Base-by-base conservation (phyloP, 768 basidiomycete species). In the Boletus rubropictus region DNA sequence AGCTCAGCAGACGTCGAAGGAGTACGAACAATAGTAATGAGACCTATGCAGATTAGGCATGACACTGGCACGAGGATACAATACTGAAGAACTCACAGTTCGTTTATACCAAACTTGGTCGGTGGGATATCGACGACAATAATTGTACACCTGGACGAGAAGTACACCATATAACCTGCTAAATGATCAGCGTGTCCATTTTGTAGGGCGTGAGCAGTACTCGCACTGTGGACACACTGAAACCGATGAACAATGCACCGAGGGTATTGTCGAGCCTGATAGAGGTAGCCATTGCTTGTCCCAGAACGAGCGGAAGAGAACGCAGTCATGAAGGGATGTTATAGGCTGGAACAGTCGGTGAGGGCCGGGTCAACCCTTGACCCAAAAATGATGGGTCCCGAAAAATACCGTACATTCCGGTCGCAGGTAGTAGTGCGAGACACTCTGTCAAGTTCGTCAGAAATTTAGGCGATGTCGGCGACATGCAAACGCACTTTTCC, bases 191-290 rank as follows among this genome's bases (percentile, higher is more conserved):
- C 9, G 2, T 7, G 9, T 22, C 5, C 9, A 29, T 31, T 14
- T 20, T 18, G 29, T 21, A 32, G 17, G n/a, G 37, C 7, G 33
- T 20, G 24, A n/a, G 3, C 1, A 21, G 12, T 31, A 51, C 69
- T 53, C 39, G 58, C 72, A 62, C 40, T 32, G 62, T 55, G 15
- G 82, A 75, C 34, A 72, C 62, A 1, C 75, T 71, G 51, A 81
- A 81, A 25, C 83, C 83, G 38, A 82, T 57, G 51, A 82, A 74
- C 36, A 76, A 63, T 14, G 81, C 81, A 29, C 82, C 82, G 14
- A 84, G 71, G 1, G 82, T 83, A 54, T 69, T 72, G 58, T 70
- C 62, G 44, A 76, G 54, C 36, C 38, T 60, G 11, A n/a, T 37
- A 39, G 39, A 11, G 20, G 25, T 1, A 15, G 9, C 9, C 65